phyloP scores from a whole-genome alignment of 768 basidiomycete genomes.

The Cystobasidium ongulense region DNA sequence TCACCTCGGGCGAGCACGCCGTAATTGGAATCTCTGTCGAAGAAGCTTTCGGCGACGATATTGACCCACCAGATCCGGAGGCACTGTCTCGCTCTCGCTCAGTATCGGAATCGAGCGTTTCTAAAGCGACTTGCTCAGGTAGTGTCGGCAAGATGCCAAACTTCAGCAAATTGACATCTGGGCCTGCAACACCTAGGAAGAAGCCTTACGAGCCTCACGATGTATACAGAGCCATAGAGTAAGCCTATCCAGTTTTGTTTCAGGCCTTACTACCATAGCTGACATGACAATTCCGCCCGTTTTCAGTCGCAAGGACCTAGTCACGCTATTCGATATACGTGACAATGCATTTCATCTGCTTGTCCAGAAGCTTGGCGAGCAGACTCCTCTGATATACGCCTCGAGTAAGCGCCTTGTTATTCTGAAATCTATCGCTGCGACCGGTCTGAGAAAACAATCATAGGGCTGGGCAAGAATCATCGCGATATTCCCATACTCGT shows the following conservation, averaged over 20 bases:
- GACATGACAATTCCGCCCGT: background rate
- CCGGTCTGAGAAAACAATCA: background rate
- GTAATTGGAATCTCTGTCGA: background rate
- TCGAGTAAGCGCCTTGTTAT: conserved; percentile 43
- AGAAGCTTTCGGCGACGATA: background rate
- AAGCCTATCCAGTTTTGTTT: background rate
- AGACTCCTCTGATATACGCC: conserved; percentile 46
- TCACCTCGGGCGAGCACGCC: background rate
- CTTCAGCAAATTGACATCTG: background rate
- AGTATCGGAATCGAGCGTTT: background rate
- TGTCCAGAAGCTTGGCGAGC: conserved; percentile 44
- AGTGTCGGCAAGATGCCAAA: background rate
- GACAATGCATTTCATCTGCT: conserved; percentile 44
- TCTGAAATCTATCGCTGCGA: background rate
- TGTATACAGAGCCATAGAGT: conserved; percentile 28
- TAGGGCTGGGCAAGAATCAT: conserved; percentile 29
- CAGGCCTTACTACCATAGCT: background rate
- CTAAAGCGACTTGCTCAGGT: background rate
- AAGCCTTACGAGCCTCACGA: conserved; percentile 18
- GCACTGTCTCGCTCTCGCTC: background rate
- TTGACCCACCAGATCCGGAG: background rate
- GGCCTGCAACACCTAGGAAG: background rate
- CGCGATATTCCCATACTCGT: conserved; percentile 45
- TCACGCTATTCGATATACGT: conserved; percentile 30
- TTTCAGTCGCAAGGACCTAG: conserved; percentile 25